Evolutionary conservation across 768 basidiomycete species (phyloP).

Genomic region (Pilatotrama ljubarskyi): DNA sequence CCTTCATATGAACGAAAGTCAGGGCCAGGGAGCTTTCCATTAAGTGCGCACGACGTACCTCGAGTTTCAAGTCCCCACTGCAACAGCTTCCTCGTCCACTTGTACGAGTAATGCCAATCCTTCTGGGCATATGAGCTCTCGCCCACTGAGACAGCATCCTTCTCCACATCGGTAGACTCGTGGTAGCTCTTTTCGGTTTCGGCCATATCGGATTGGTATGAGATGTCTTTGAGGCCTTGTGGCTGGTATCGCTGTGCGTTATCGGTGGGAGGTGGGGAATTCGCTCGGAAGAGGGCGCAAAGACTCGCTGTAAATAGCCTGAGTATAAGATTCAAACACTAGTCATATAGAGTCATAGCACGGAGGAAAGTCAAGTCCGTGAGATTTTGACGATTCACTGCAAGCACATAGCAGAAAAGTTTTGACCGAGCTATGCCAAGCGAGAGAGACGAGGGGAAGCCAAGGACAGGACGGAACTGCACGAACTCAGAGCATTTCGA

Average conservation of each 20-base stretch:
- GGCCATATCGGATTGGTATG: background rate
- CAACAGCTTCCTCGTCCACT: constrained; percentile 26
- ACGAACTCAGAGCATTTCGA: background rate
- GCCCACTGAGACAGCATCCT: constrained; percentile 12
- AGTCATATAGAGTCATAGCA: background rate
- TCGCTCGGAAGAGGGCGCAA: background rate
- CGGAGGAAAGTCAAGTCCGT: background rate
- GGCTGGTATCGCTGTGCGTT: too few species aligned
- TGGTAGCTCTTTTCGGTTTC: background rate
- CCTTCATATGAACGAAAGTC: constrained; percentile 21
- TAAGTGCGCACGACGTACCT: constrained; percentile 23
- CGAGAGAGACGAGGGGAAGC: background rate
- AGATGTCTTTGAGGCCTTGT: background rate
- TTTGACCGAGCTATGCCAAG: background rate
- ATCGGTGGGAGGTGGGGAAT: background rate
- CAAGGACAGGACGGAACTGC: background rate
- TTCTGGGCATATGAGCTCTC: constrained; percentile 9
- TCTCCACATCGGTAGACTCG: constrained; percentile 12
- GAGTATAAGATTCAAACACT: background rate
- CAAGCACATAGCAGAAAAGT: background rate
- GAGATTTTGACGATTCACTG: background rate
- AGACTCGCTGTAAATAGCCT: background rate
- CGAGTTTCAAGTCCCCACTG: constrained; percentile 36
- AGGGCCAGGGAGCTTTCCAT: background rate
- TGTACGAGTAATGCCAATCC: constrained; percentile 17